phyloP scores from a whole-genome alignment of 177 flowering plant genomes.

The Telopea speciosissima region DNA sequence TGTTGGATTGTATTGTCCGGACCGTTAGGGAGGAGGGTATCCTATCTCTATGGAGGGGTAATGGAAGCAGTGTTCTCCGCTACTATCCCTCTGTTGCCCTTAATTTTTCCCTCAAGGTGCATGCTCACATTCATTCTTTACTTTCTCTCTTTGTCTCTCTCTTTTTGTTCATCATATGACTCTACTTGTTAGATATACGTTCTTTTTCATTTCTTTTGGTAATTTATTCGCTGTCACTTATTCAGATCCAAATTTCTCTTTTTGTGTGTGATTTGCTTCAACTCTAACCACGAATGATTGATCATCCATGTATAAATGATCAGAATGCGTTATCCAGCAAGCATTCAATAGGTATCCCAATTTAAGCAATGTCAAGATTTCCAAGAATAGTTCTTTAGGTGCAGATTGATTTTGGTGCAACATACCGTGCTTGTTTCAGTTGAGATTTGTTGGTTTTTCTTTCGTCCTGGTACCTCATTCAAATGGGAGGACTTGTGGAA shows the following conservation, averaged over 20 bases:
- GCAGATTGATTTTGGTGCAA: too few relatives aligned
- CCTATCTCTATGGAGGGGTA: conserved; percentile 90
- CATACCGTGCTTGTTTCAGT: not conserved
- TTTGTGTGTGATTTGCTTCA: not conserved
- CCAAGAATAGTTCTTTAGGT: too few relatives aligned
- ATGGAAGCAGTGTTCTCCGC: conserved; percentile 82
- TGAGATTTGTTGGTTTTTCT: too few relatives aligned
- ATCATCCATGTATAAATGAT: not conserved
- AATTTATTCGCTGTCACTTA: not conserved
- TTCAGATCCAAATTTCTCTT: not conserved
- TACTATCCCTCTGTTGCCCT: conserved; percentile 97
- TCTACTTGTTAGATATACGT: not conserved
- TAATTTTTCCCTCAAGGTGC: conserved; percentile 96
- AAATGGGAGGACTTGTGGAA: too few relatives aligned
- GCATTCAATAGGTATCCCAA: too few relatives aligned
- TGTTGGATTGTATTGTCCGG: conserved; percentile 68
- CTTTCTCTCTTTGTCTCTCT: not conserved
- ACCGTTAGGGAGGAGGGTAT: conserved; percentile 84
- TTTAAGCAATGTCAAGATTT: too few relatives aligned
- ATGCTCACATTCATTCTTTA: not conserved
- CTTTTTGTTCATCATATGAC: not conserved
- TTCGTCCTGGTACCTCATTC: too few relatives aligned
- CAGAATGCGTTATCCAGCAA: too few relatives aligned
- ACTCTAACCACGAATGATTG: not conserved
- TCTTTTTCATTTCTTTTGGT: not conserved